Base-by-base conservation (phyloP, 768 basidiomycete species). In the Xerocomellus amylosporus region DNA sequence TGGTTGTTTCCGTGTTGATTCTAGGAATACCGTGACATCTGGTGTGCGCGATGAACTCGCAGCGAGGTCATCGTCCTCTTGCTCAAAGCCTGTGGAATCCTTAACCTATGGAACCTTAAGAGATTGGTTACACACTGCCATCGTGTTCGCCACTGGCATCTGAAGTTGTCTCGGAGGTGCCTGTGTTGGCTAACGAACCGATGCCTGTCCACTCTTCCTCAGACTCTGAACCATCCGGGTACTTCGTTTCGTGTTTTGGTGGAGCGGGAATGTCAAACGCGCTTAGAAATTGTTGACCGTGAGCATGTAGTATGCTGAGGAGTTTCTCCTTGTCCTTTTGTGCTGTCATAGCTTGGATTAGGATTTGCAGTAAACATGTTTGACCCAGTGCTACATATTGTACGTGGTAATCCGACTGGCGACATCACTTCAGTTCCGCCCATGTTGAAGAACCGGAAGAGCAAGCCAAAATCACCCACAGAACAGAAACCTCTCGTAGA, bases 21-120 rank as follows among this genome's bases (percentile, higher is more conserved):
- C 81, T 9, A 71, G 68, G 68, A 89, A 91, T 1, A 89, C 76
- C 1, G 86, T 76, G 15, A 89, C 77, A 49, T 80, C 74, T 24
- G 77, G 74, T 44, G 62, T 59, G 9, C 60, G 66, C 20, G 67
- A 64, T 39, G 65, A 72, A 39, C 64, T 65, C 7, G 74, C 73
- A 26, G 70, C 69, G 54, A 78, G 75, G 33, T 74, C 75, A 51
- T 81, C 78, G 54, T 82, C 78, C 37, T 74, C 73, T 36, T 77
- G 73, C 49, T 78, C 77, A 51, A 70, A 74, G 20, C 67, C 76
- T 76, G 50, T 31, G 38, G 38, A 13, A 54, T 14, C 40, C 22
- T 51, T 33, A 20, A 36, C 34, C n/a, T 6, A 44, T n/a, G 28
- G 20, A 22, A 39, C n/a, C 19, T 37, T 20, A 22, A 31, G 28